phyloP scores from a whole-genome alignment of 768 basidiomycete genomes.

The Boletus insuetus region DNA sequence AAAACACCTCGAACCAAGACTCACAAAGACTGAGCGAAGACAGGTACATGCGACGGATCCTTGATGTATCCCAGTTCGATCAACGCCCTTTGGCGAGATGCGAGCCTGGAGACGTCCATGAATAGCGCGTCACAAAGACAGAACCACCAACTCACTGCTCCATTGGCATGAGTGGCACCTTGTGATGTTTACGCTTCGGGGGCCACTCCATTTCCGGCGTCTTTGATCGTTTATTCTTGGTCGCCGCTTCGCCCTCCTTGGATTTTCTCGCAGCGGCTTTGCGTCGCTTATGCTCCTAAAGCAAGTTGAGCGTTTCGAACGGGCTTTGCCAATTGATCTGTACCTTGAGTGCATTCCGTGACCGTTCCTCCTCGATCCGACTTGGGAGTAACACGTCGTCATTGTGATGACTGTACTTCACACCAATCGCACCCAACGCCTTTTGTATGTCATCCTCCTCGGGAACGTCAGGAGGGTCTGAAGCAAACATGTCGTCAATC shows the following conservation, averaged over 20 bases:
- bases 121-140: not conserved
- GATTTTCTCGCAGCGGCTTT: constrained; percentile 23
- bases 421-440: constrained; percentile 57
- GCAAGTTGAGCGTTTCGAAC: constrained; percentile 2
- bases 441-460: constrained; percentile 53
- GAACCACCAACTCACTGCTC: constrained; percentile 45
- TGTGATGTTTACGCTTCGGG: constrained; percentile 59
- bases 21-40: constrained; percentile 67
- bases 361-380: constrained; percentile 63
- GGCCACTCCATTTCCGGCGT: constrained; percentile 57
- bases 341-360: constrained; percentile 53
- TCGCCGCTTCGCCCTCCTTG: constrained; percentile 8
- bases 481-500: not conserved
- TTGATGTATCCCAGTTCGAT: constrained; percentile 61
- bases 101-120: constrained; percentile 40
- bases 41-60: constrained; percentile 46
- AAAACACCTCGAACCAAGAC: constrained; percentile 23
- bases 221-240: constrained; percentile 16
- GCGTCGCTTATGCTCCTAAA: constrained; percentile 28
- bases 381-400: constrained; percentile 67
- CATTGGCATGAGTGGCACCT: constrained; percentile 41
- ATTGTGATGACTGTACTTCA: constrained; percentile 74
- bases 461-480: constrained; percentile 39
- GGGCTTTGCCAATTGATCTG: not conserved
- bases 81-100: constrained; percentile 55